Base-by-base conservation (phyloP, 805 yeast genomes). In the Kazachstania africana region DNA sequence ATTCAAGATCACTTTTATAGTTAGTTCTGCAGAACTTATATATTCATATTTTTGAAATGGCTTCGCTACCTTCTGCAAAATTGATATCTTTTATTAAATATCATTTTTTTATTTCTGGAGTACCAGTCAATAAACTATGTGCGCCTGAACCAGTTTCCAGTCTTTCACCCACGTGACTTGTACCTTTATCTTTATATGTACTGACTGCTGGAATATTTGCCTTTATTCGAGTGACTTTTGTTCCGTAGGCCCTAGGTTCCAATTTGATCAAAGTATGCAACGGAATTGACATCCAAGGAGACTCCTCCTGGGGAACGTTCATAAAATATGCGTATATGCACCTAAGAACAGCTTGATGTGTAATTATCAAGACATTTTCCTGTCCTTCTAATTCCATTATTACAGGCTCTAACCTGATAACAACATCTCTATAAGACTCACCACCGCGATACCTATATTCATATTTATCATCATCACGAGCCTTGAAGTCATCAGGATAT, bases 211-310 rank as follows among this genome's bases (percentile, higher is more conserved):
- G 98, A 31, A 91, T 88, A 53, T 91, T 83, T 0, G 97, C 98
- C 45, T 84, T 84, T 36, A 91, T 82, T 45, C 93, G 68, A 13
- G 88, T 79, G 12, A 87, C 97, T 26, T 76, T 59, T 0, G 98
- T 87, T 30, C 77, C 78, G 49, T 83, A 87, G 0, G 98, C 95
- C 35, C 94, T 68, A n/a, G 96, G 95, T 54, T 91, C 97, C 40
- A 91, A 64, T 51, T 84, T 80, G 48, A 91, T 91, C 53, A 91
- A 62, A 0, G 98, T 91, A 53, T 91, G 99, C 46, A 91, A 63
- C 5, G 99, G 99, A 36, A 91, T 93, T 24, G 93, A 83, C 95
- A 91, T 85, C 98, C 98, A 91, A 4, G 99, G 99, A 36, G 87
- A 73, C 55, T 84, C 88, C 47, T 88, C 95, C 55, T 88, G 97